Evolutionary conservation across 352 stramenopile genomes (phyloP).

Genomic region (Globisporangium ultimum): DNA sequence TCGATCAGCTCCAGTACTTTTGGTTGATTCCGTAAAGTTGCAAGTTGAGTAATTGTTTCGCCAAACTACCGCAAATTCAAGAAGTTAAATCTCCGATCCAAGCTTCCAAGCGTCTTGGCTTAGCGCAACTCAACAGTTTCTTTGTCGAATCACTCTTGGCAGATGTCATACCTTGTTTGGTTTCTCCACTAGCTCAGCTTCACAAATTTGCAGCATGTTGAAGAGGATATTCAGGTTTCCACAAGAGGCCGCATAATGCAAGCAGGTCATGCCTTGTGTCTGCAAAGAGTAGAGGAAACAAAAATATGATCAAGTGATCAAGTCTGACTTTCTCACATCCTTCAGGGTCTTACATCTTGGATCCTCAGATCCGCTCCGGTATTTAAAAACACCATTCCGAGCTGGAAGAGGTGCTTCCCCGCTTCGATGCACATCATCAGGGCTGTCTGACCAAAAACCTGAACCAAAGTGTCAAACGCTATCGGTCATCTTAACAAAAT

Average conservation of each 20-base stretch:
- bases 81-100: background rate
- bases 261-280: conserved; percentile 65
- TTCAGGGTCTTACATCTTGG: conserved; percentile 40
- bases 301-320: background rate
- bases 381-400: conserved; percentile 77
- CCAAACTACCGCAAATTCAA: conserved; percentile 34
- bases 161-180: conserved; percentile 41
- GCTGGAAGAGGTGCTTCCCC: conserved; percentile 51
- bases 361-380: conserved; percentile 49
- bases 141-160: background rate
- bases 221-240: conserved; percentile 59
- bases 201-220: conserved; percentile 64
- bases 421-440: conserved; percentile 70
- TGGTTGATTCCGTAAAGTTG: conserved; percentile 32
- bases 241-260: conserved; percentile 61
- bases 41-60: conserved; percentile 50
- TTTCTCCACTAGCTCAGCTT: conserved; percentile 49
- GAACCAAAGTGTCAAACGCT: background rate
- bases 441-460: conserved; percentile 75
- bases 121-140: too few species aligned
- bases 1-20: conserved; percentile 34
- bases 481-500: background rate
- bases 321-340: background rate
- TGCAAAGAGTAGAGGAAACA: conserved; percentile 12
- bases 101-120: too few species aligned